Evolutionary conservation across 2,329 filamentous ascomycete genomes (phyloP), one percentile per base, ranked within the genome.

Genomic region (Diaporthe capsici): DNA sequence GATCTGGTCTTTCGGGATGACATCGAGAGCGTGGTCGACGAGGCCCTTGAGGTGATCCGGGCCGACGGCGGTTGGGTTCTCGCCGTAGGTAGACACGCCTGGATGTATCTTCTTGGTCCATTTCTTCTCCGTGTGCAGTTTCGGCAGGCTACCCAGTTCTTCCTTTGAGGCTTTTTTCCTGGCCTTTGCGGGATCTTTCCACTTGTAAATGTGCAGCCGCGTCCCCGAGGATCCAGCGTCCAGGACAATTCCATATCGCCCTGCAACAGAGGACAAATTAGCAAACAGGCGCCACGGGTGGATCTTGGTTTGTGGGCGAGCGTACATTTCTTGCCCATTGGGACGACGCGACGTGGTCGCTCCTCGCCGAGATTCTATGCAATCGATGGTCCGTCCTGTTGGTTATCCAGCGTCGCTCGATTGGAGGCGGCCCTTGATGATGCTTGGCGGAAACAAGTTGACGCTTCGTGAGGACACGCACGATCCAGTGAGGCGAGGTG

Each of bases 141-240:
- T 91, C 3, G 97, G 97, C 39, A 99, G 86, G 68, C 89, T 91
- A 75, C 91, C 90, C 67, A 96, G 83, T 57, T 94, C 89, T 55
- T 91, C 85, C 28, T 86, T 81, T 60, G 89, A 87, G 49, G 91
- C 92, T 73, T 92, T 86, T 77, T 92, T 88, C 80, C 91, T 87
- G 78, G 94, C 93, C 79, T 89, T 89, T 53, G 91, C 87, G 78
- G 92, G 92, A 82, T 97, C 94, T 81, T 96, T 91, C 97, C 97
- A 99, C 85, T 93, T 92, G 86, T 99, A 99, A 75, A 99, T 92
- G 84, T 99, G 95, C 78, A 98, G 90, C 83, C 97, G 94, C 81
- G 96, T 98, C 83, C 97, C 96, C 84, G 97, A 98, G 84, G 97
- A 98, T 80, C 97, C 97, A 83, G 97, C 97, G 90, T 99, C 97